A percentile compares a stretch with the other conserved stretches of the same genome.
These are phyloP conservation scores for Eimeria sp. DNA, from an alignment of 169 alveolate genomes.

Conservation along the genomic window DNA sequence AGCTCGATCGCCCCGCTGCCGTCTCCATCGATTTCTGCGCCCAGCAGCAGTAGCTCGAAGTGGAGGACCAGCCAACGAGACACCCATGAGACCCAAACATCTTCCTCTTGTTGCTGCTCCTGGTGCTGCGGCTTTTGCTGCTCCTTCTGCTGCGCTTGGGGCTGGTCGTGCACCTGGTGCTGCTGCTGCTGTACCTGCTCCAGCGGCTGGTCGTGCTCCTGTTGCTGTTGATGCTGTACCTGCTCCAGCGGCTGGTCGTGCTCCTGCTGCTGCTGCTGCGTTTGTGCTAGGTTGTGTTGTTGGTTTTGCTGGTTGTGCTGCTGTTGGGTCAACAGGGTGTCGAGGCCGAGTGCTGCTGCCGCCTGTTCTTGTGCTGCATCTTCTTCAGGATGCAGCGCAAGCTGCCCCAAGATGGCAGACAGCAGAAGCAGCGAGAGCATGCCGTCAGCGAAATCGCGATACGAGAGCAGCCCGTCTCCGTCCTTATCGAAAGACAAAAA, in stretches of 20 bases:
- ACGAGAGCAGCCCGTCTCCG: slow-evolving; percentile 52
- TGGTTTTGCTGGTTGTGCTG: background rate
- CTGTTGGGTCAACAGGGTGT: background rate
- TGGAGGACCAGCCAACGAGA: slow-evolving; percentile 38
- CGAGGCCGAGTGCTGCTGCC: background rate
- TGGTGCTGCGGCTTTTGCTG: background rate
- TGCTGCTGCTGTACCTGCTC: background rate
- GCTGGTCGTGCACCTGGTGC: background rate
- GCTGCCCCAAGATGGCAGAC: slow-evolving; percentile 14
- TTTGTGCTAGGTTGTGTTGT: no score
- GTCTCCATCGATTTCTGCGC: slow-evolving; percentile 24
- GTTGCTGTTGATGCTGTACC: no score
- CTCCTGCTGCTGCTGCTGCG: no score
- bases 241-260: no score
- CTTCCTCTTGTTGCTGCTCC: background rate
- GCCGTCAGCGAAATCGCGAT: slow-evolving; percentile 33
- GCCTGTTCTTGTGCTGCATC: background rate
- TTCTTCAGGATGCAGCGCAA: background rate
- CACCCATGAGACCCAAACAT: background rate
- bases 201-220: no score
- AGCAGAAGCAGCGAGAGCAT: slow-evolving; percentile 57
- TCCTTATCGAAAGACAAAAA: slow-evolving; percentile 26
- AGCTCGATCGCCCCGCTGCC: slow-evolving; percentile 68
- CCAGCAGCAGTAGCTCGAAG: slow-evolving; percentile 23
- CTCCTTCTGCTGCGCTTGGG: background rate